These are phyloP conservation scores for Lagenaria siceraria DNA, from an alignment of 306 rosid species.

Conservation along the genomic window DNA sequence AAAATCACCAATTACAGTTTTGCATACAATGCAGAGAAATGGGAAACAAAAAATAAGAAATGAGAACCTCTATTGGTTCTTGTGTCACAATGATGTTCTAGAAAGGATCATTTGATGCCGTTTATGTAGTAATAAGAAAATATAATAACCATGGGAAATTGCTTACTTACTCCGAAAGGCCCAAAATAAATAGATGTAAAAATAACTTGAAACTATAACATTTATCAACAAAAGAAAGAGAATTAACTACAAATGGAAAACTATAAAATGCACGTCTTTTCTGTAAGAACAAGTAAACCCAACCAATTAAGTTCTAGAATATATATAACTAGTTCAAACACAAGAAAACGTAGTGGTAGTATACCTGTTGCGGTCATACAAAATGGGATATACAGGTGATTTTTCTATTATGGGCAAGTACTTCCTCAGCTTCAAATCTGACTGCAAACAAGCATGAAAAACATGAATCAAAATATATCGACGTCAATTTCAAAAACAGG, in stretches of 20 bases:
- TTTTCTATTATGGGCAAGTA: slow-evolving; percentile 86
- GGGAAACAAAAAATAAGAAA: not conserved
- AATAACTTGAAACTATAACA: not conserved
- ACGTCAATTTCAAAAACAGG: not conserved
- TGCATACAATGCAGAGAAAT: not conserved
- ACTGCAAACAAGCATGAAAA: slow-evolving; percentile 34
- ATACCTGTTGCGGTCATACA: slow-evolving; percentile 71
- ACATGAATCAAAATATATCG: slow-evolving; percentile 15
- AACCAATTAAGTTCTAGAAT: not conserved
- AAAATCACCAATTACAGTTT: not conserved
- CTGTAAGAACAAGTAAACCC: not conserved
- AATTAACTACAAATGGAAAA: not conserved
- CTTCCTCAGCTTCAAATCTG: slow-evolving; percentile 92
- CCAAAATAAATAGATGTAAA: not conserved
- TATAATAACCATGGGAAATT: not conserved
- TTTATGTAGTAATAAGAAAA: not conserved
- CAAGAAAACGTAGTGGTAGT: not conserved
- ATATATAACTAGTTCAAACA: not conserved
- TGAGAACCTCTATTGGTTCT: not conserved
- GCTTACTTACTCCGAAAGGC: not conserved
- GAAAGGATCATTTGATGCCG: not conserved
- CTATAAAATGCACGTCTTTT: not conserved
- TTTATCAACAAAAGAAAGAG: not conserved
- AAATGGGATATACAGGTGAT: slow-evolving; percentile 67
- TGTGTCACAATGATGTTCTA: not conserved